Evolutionary conservation across 176 grass and related monocot genomes (phyloP).

Genomic region (Puccinellia tenuiflora): DNA sequence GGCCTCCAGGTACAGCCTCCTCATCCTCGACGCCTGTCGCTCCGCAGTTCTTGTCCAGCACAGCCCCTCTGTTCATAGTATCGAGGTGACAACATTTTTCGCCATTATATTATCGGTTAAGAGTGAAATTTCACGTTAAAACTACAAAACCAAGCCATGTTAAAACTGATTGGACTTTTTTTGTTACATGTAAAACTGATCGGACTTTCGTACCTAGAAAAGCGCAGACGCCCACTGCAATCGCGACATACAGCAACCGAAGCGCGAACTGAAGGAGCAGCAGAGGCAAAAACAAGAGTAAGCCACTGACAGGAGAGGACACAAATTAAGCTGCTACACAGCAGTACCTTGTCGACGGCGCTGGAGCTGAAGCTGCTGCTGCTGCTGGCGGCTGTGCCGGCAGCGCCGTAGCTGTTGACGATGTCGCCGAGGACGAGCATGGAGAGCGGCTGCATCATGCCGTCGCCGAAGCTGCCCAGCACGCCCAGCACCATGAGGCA

Average conservation of each 20-base stretch:
- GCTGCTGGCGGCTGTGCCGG: neutral
- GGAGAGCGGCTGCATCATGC: constrained; percentile 47
- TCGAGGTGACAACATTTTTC: neutral
- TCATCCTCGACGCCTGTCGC: constrained; percentile 49
- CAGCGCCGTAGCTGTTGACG: constrained; percentile 42
- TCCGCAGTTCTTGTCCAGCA: constrained; percentile 52
- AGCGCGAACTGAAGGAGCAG: constrained; percentile 31
- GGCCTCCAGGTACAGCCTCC: constrained; percentile 48
- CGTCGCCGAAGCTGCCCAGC: constrained; percentile 48
- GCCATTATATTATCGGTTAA: neutral
- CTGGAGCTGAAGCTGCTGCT: constrained; percentile 12
- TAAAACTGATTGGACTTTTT: neutral
- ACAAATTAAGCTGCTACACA: too few species aligned
- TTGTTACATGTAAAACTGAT: too few species aligned
- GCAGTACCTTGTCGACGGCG: constrained; percentile 33
- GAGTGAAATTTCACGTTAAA: neutral
- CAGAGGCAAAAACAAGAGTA: neutral
- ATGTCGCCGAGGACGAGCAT: constrained; percentile 49
- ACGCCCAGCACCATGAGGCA: constrained; percentile 35
- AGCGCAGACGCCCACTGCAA: constrained; percentile 27
- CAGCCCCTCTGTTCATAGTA: constrained; percentile 31
- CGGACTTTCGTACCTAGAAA: too few species aligned
- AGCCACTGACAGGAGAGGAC: neutral
- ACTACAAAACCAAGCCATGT: too few species aligned
- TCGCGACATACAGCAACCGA: constrained; percentile 37